A percentile compares a stretch with the other conserved stretches of the same genome.
These are phyloP conservation scores for Hypericum androsaemum DNA, from an alignment of 345 rosid species.

Conservation along the genomic window DNA sequence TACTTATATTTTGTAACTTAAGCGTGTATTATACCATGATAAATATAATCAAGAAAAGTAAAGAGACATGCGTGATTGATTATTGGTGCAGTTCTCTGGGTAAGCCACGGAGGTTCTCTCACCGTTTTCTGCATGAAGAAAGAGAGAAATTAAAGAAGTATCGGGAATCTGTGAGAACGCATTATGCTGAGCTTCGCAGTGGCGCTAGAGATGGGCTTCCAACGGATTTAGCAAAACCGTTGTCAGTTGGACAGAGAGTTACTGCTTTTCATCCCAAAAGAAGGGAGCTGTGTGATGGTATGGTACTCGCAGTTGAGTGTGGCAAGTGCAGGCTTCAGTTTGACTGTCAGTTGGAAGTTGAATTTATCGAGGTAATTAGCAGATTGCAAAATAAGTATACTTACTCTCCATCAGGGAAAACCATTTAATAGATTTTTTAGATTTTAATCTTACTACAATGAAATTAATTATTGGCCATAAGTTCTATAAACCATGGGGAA, in stretches of 20 bases:
- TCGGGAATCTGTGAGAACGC: slow-evolving; percentile 26
- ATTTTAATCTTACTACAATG: too few relatives aligned
- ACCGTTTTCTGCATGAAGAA: slow-evolving; percentile 19
- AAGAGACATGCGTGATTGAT: slow-evolving; percentile 4
- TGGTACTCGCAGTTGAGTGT: slow-evolving; percentile 24
- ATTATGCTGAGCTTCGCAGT: slow-evolving; percentile 18
- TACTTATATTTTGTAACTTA: neutral
- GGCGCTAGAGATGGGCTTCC: slow-evolving; percentile 26
- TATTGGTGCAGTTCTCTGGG: slow-evolving; percentile 22
- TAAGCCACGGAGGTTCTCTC: slow-evolving; percentile 26
- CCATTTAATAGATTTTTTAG: too few relatives aligned
- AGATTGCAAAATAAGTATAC: neutral
- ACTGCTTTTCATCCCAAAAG: slow-evolving; percentile 23
- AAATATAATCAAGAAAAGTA: slow-evolving; percentile 8
- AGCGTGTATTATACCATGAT: neutral
- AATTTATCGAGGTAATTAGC: slow-evolving; percentile 18
- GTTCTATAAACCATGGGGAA: too few relatives aligned
- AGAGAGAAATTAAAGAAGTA: slow-evolving; percentile 23
- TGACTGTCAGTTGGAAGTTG: slow-evolving; percentile 20
- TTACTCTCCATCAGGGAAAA: slow-evolving; percentile 5
- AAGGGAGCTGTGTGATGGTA: slow-evolving; percentile 23
- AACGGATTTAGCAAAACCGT: slow-evolving; percentile 28
- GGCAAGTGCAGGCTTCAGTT: slow-evolving; percentile 27
- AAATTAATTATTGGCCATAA: too few relatives aligned
- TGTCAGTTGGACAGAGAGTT: slow-evolving; percentile 23